phyloP scores from a whole-genome alignment of 139 green algal species.

The Bryopsis sp. region DNA sequence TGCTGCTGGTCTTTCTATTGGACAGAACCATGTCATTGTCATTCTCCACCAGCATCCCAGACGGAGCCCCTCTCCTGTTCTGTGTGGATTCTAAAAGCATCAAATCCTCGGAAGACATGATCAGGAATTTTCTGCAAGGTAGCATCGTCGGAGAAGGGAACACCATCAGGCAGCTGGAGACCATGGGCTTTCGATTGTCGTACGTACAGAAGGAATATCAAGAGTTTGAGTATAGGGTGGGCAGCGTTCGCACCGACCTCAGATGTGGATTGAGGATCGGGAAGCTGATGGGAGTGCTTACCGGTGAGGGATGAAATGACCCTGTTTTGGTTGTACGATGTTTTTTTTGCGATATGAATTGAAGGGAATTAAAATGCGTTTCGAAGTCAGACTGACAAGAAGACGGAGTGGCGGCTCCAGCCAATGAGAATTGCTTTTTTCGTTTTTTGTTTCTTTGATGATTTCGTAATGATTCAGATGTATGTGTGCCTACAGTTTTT shows the following conservation, averaged over 20 bases:
- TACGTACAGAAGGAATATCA: conserved; percentile 51
- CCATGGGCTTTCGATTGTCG: conserved; percentile 48
- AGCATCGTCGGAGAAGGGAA: conserved; percentile 65
- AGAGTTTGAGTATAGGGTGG: conserved; percentile 55
- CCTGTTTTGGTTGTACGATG: no score
- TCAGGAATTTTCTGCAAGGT: conserved; percentile 43
- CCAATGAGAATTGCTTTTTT: no score
- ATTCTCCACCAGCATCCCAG: not conserved
- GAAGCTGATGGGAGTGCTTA: conserved; percentile 53
- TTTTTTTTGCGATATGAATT: no score
- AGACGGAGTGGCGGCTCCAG: no score
- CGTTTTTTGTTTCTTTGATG: no score
- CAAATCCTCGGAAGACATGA: conserved; percentile 16
- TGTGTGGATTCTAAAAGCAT: not conserved
- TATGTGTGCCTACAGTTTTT: no score
- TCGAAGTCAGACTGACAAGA: no score
- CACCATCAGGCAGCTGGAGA: conserved; percentile 53
- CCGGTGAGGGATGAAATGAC: no score
- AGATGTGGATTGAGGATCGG: conserved; percentile 57
- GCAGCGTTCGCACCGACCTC: conserved; percentile 57
- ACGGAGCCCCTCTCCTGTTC: conserved; percentile 12
- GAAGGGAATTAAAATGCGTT: no score
- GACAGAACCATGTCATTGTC: conserved; percentile 42
- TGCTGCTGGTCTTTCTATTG: conserved; percentile 71
- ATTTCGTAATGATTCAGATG: no score